Evolutionary conservation across 2,329 filamentous ascomycete genomes (phyloP), one percentile per base, ranked within the genome.

Genomic region (Macrophomina pseudophaseolina): DNA sequence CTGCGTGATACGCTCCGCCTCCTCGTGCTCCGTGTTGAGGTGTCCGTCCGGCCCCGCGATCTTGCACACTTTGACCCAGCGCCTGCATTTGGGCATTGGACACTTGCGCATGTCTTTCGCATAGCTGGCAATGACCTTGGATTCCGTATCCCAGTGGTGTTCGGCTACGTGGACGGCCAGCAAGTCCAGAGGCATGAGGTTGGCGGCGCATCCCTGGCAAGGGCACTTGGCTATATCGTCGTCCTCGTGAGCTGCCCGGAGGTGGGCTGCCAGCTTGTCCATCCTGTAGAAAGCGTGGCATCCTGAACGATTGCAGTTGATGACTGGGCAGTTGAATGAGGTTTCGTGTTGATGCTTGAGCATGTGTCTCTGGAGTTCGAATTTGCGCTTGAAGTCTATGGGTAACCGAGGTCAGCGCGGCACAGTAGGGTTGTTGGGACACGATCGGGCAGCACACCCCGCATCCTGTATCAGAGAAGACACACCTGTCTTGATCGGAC

Each of bases 291-390:
- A 59, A 6, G 54, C 35, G 4, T 28, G 18, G 9, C 2, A 1
- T 7, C 54, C 54, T 4, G 16, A 9, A 5, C 54, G 54, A 38
- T 59, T 59, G 54, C 54, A 59, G n/a, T 18, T 18, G 54, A 44
- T 44, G 16, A 59, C 38, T 6, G 54, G 54, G 18, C 54, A 59
- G 11, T 5, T n/a, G 38, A 44, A 59, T 4, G 38, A n/a, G 8
- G 12, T 18, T 4, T 46, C 7, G 8, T n/a, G 38, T 8, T 38
- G 8, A 18, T 59, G 54, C 16, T 59, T 59, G 7, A 16, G 12
- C 54, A 59, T 59, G 42, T 59, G 54, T 5, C 54, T 35, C 4
- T 59, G 32, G 28, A 59, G 54, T 23, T 59, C 38, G 54, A 44
- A 59, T 30, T 30, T 38, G 8, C 54, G 54, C 9, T 35, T 38